A percentile compares a stretch with the other conserved stretches of the same genome.
These are phyloP conservation scores for Mycothermus thermophilus DNA, from an alignment of 495 filamentous ascomycete genomes.

Conservation along the genomic window DNA sequence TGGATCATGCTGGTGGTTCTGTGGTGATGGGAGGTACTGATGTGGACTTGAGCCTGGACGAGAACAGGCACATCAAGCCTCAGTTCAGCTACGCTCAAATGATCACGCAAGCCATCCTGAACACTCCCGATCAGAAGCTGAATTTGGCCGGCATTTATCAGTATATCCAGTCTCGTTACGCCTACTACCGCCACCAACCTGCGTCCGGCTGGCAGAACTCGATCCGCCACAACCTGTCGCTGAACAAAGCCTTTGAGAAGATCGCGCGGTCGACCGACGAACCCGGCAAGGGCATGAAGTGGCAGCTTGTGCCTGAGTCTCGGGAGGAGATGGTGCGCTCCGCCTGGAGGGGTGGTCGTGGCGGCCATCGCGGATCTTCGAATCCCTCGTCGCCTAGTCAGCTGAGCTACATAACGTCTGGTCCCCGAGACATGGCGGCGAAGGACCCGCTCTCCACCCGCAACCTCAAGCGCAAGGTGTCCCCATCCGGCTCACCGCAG, in stretches of 20 bases:
- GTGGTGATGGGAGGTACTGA: conserved; percentile 36
- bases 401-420: conserved; percentile 35
- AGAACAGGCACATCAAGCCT: conserved; percentile 79
- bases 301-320: conserved; percentile 70
- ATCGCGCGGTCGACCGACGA: conserved; percentile 84
- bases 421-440: conserved; percentile 33
- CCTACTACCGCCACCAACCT: conserved; percentile 74
- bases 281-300: conserved; percentile 97
- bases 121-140: conserved; percentile 67
- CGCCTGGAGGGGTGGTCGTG: conserved; percentile 38
- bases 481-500: conserved; percentile 35
- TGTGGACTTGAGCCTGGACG: conserved; percentile 74
- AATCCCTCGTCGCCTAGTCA: conserved; percentile 43
- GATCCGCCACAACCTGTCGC: conserved; percentile 86
- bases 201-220: conserved; percentile 88
- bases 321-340: conserved; percentile 53
- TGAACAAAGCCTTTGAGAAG: conserved; percentile 88
- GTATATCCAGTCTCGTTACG: conserved; percentile 77
- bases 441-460: conserved; percentile 27
- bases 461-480: conserved; percentile 40
- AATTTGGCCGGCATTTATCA: conserved; percentile 83
- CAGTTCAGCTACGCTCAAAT: conserved; percentile 93
- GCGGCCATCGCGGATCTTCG: conserved; percentile 43
- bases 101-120: conserved; percentile 89
- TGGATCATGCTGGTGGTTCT: conserved; percentile 23